A percentile compares a stretch with the other conserved stretches of the same genome.
Evolutionary conservation across 345 rosid genomes (phyloP).

Genomic region (Microthlaspi erraticum): DNA sequence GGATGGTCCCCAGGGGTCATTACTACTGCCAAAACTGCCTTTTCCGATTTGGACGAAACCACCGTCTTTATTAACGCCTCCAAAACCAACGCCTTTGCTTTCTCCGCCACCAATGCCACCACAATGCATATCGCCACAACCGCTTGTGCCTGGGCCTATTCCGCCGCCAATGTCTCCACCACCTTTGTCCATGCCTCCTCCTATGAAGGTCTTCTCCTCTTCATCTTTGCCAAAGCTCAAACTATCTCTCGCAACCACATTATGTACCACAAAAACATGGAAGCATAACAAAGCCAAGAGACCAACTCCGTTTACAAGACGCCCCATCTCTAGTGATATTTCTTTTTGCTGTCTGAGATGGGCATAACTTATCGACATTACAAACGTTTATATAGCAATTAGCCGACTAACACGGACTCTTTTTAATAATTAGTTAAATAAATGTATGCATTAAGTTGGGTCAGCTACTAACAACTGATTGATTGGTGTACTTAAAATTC

Average conservation of each 20-base stretch:
- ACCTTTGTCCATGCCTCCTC: neutral
- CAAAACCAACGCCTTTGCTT: neutral
- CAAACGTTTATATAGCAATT: conserved; percentile 18
- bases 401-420: neutral
- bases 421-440: neutral
- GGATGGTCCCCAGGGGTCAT: too few relatives aligned
- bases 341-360: neutral
- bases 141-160: too few relatives aligned
- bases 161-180: conserved; percentile 15
- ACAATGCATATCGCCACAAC: too few relatives aligned
- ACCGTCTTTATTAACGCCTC: too few relatives aligned
- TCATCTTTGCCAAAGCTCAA: conserved; percentile 15
- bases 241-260: conserved; percentile 21
- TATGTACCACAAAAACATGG: conserved; percentile 10
- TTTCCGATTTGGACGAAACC: neutral
- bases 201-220: conserved; percentile 30
- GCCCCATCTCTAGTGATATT: conserved; percentile 11
- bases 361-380: conserved; percentile 1
- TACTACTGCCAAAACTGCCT: too few relatives aligned
- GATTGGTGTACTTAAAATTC: neutral
- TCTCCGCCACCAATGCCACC: too few relatives aligned
- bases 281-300: conserved; percentile 26
- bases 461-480: conserved; percentile 27
- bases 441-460: neutral
- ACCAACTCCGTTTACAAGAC: conserved; percentile 11